phyloP scores from a whole-genome alignment of 352 stramenopile species.

The Phytophthora foliorum region DNA sequence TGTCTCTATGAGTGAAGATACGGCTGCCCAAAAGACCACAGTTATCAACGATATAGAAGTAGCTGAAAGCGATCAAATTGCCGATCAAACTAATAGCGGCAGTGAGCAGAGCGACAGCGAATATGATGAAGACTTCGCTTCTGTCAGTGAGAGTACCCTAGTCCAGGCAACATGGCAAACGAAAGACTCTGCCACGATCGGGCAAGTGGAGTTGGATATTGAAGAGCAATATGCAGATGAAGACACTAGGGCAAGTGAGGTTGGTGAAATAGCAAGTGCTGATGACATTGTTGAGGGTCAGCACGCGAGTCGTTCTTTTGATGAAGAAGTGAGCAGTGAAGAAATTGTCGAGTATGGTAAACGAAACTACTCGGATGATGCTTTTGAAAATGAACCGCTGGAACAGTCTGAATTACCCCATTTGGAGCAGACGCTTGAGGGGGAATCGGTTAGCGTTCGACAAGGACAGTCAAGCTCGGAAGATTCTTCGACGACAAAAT shows the following conservation, averaged over 20 bases:
- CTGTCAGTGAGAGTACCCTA: conserved; percentile 25
- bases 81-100: conserved; percentile 2
- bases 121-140: conserved; percentile 60
- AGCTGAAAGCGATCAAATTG: conserved; percentile 15
- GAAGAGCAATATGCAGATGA: conserved; percentile 19
- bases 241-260: conserved; percentile 1
- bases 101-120: conserved; percentile 25
- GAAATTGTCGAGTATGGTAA: conserved; percentile 13
- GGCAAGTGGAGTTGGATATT: neutral
- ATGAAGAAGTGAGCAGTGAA: neutral
- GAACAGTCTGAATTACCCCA: conserved; percentile 7
- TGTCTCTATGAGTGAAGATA: conserved; percentile 31
- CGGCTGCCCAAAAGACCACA: conserved; percentile 1
- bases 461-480: conserved; percentile 46
- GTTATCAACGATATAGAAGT: neutral
- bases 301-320: neutral
- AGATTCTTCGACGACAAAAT: conserved; percentile 63
- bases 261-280: conserved; percentile 13
- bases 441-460: conserved; percentile 14
- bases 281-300: conserved; percentile 8
- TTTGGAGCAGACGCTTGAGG: neutral
- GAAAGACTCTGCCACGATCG: neutral
- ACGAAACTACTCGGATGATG: conserved; percentile 34
- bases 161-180: neutral
- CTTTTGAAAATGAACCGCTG: conserved; percentile 23